Conservation (phyloP, 2,329 filamentous ascomycete species). For the Trichoderma oligosporum region DNA sequence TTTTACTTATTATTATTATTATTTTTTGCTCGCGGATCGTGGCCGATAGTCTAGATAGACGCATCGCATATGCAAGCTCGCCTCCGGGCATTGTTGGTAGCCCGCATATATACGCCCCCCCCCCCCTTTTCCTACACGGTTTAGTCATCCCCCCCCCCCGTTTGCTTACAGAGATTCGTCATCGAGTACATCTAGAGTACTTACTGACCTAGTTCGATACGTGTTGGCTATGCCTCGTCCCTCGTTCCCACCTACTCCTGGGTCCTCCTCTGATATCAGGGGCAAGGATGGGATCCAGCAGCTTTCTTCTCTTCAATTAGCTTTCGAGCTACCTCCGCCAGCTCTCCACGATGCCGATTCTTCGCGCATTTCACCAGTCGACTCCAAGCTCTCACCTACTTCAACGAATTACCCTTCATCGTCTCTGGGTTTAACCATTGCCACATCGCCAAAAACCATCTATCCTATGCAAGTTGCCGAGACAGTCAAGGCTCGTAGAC, state of each 20-base stretch:
- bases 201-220: not conserved
- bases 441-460: conserved; percentile 28
- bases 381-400: conserved; percentile 33
- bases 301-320: conserved; percentile 58
- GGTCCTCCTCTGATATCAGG: conserved; percentile 74
- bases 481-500: conserved; percentile 51
- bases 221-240: conserved; percentile 33
- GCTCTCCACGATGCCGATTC: conserved; percentile 52
- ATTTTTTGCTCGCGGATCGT: conserved; percentile 1
- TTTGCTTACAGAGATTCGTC: conserved; percentile 12
- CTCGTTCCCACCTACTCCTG: conserved; percentile 65
- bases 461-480: conserved; percentile 50
- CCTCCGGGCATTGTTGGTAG: not conserved
- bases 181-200: not conserved
- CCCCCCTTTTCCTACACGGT: not conserved
- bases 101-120: not conserved
- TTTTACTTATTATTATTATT: no score
- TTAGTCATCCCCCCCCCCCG: conserved; percentile 17
- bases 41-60: conserved; percentile 5
- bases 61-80: not conserved
- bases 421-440: conserved; percentile 19
- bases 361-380: conserved; percentile 29
- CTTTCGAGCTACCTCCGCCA: conserved; percentile 74
- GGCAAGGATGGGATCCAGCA: conserved; percentile 64
- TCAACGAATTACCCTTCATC: conserved; percentile 12